Base-by-base conservation (phyloP, 176 grass and related monocot species). In the Urochloa ruziziensis region DNA sequence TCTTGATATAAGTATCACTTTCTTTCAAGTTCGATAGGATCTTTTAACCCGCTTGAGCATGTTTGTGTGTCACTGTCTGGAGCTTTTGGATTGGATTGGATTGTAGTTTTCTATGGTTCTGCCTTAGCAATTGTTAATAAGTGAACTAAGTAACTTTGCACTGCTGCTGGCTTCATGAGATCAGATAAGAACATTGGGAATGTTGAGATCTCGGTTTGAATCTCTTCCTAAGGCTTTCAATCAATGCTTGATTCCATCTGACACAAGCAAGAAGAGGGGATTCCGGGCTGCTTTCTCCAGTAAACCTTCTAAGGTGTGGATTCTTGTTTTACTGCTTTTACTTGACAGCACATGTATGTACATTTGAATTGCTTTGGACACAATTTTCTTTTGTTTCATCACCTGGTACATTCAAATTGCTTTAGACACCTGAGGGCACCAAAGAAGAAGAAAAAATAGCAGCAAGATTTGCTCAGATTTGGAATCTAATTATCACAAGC, bases 401-500 rank as follows among this genome's bases (percentile, higher is more conserved):
- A 81, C 66, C n/a, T 70, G 68, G 18, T 53, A 47, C 29, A 23
- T 57, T 74, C 66, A 67, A 76, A 47, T 85, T 65, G 16, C 75
- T 92, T 83, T 78, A 98, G 95, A 81, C 78, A 32, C 75, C 88
- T 18, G 88, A 81, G 76, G 86, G 80, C 47, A 62, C 61, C 37
- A 94, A 85, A 83, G 86, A 94, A 80, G 87, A 91, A 75, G 88
- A 89, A 56, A 85, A 89, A 62, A 67, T 89, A 70, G 88, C 83
- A 62, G 92, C 92, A 75, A 87, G 90, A 81, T 98, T 98, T 90
- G 90, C 95, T 82, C 92, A 98, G 70, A 94, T 98, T 69, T 98
- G 95, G 95, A 98, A 98, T 81, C 52, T 91, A 86, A 98, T 98
- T 48, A 98, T 98, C 67, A 94, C 95, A 79, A 98, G 95, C 67